These are phyloP conservation scores for Melampsora abietis-canadensis DNA, from an alignment of 1,284 basidiomycete species.

Conservation along the genomic window DNA sequence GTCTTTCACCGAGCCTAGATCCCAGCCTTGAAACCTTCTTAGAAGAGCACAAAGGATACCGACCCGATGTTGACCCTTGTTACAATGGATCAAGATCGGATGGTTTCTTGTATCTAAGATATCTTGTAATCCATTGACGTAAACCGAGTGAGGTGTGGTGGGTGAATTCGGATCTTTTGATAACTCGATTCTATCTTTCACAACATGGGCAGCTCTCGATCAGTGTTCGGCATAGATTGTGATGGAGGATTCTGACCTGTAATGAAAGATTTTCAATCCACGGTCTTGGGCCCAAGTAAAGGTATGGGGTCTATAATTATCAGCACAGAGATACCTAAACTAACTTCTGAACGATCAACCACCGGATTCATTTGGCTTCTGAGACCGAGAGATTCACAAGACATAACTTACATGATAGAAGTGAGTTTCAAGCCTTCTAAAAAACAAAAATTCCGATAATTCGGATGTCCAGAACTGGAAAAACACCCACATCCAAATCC, in stretches of 20 bases:
- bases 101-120: conserved; percentile 30
- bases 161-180: conserved; percentile 21
- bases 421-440: conserved; percentile 28
- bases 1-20: background rate
- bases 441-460: conserved; percentile 34
- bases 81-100: conserved; percentile 39
- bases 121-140: background rate
- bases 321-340: conserved; percentile 29
- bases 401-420: conserved; percentile 24
- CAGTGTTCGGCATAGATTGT: no score
- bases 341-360: background rate
- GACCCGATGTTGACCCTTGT: conserved; percentile 29
- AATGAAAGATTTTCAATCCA: conserved; percentile 39
- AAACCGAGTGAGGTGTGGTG: conserved; percentile 1
- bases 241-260: no score
- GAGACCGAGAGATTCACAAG: no score
- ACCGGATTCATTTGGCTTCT: no score
- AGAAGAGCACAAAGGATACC: conserved; percentile 14
- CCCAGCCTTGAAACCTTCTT: conserved; percentile 27
- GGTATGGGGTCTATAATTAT: conserved; percentile 36
- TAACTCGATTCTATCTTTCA: conserved; percentile 39
- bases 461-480: conserved; percentile 41
- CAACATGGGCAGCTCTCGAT: no score
- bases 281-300: conserved; percentile 38
- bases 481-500: no score